A percentile compares a stretch with the other conserved stretches of the same genome.
Evolutionary conservation across 2,329 filamentous ascomycete genomes (phyloP).

Genomic region (Talaromyces sp.): DNA sequence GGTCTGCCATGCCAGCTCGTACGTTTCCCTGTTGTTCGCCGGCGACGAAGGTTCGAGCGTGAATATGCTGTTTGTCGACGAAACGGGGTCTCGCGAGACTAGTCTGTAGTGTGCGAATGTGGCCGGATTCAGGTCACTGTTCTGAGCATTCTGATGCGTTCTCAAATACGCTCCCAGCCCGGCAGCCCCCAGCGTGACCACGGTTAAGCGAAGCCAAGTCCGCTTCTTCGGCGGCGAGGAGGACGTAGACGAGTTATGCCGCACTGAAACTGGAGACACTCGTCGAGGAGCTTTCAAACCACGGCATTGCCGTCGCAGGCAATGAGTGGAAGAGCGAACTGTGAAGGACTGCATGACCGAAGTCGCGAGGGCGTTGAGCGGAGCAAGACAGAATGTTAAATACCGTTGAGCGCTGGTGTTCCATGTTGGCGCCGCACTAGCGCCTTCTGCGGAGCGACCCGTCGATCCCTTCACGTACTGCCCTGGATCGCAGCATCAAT

Average conservation of each 20-base stretch:
- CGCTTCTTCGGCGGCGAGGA: slow-evolving; percentile 17
- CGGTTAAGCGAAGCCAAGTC: slow-evolving; percentile 28
- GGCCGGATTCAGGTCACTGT: slow-evolving; percentile 27
- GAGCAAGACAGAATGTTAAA: neutral
- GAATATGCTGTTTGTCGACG: slow-evolving; percentile 43
- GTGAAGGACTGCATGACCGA: neutral
- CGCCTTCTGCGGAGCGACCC: neutral
- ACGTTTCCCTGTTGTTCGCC: slow-evolving; percentile 30
- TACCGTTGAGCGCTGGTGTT: neutral
- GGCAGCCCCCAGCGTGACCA: slow-evolving; percentile 29
- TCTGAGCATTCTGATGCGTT: slow-evolving; percentile 20
- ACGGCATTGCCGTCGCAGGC: slow-evolving; percentile 13
- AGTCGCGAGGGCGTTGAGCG: neutral
- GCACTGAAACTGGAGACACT: slow-evolving; percentile 2
- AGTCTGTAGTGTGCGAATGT: slow-evolving; percentile 38
- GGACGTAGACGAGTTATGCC: slow-evolving; percentile 18
- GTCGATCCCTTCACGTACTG: neutral
- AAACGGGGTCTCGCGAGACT: slow-evolving; percentile 38
- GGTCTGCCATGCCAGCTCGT: slow-evolving; percentile 48
- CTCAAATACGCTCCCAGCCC: slow-evolving; percentile 31
- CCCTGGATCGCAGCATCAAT: neutral
- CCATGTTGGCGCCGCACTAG: neutral
- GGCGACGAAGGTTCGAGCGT: slow-evolving; percentile 32
- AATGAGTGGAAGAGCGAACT: slow-evolving; percentile 14
- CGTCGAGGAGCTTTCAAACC: slow-evolving; percentile 1